Evolutionary conservation across 768 basidiomycete genomes (phyloP).

Genomic region (Mycena epipterygia): DNA sequence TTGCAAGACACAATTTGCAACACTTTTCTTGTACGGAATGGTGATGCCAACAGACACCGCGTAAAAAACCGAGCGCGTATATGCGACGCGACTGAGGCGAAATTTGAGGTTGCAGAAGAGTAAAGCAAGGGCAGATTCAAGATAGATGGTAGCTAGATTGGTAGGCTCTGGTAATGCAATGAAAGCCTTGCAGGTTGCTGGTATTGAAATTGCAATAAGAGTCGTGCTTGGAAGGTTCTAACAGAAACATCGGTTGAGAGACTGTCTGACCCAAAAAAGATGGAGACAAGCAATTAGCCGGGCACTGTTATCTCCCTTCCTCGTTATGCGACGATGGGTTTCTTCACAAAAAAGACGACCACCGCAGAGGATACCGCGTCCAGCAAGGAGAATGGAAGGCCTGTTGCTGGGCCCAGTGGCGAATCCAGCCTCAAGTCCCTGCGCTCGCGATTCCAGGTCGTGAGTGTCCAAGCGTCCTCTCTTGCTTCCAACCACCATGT

Average conservation of each 20-base stretch:
- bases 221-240: not conserved
- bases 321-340: slow-evolving; percentile 64
- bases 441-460: slow-evolving; percentile 33
- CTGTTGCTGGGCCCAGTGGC: slow-evolving; percentile 36
- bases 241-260: not conserved
- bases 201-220: not conserved
- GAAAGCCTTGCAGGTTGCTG: not conserved
- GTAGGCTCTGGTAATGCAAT: too few relatives aligned
- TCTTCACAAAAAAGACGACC: slow-evolving; percentile 64
- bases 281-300: slow-evolving; percentile 3
- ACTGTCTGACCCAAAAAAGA: slow-evolving; percentile 4
- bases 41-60: too few relatives aligned
- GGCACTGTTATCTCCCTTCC: not conserved
- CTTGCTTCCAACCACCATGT: slow-evolving; percentile 8
- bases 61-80: too few relatives aligned
- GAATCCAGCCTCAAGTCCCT: slow-evolving; percentile 32
- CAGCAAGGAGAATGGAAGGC: slow-evolving; percentile 48
- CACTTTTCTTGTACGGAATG: too few relatives aligned
- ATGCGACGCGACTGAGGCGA: too few relatives aligned
- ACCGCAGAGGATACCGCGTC: slow-evolving; percentile 15
- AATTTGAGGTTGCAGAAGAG: too few relatives aligned
- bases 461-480: slow-evolving; percentile 11
- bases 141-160: too few relatives aligned
- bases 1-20: too few relatives aligned
- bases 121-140: too few relatives aligned